Conservation (phyloP, 1,284 basidiomycete species). For the Ustilago trichophora region DNA sequence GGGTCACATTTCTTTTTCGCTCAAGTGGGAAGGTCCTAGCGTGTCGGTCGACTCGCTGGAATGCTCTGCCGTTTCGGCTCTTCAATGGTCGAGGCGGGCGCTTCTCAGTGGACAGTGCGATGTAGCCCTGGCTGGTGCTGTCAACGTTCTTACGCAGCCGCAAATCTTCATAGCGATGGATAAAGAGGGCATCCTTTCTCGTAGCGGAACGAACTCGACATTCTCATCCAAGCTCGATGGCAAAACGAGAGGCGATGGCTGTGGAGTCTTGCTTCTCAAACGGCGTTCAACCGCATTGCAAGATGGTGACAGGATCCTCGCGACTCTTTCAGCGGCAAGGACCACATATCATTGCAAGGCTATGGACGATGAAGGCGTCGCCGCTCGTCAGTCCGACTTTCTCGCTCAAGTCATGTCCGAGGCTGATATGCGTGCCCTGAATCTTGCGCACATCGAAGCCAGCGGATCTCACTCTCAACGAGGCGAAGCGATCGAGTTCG, state of each 20-base stretch:
- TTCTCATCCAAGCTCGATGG: slow-evolving; percentile 39
- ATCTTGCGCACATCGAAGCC: slow-evolving; percentile 44
- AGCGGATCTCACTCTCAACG: slow-evolving; percentile 28
- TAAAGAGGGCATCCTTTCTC: slow-evolving; percentile 38
- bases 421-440: neutral
- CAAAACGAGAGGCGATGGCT: slow-evolving; percentile 46
- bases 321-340: slow-evolving; percentile 26
- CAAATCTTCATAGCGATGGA: slow-evolving; percentile 53
- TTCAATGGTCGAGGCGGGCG: slow-evolving; percentile 41
- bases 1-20: slow-evolving; percentile 36
- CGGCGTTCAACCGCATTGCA: slow-evolving; percentile 41
- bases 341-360: slow-evolving; percentile 16
- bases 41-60: slow-evolving; percentile 44
- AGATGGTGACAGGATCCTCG: slow-evolving; percentile 45
- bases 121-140: slow-evolving; percentile 42
- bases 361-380: neutral
- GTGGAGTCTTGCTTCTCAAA: slow-evolving; percentile 47
- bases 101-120: slow-evolving; percentile 47
- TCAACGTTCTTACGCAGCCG: slow-evolving; percentile 44
- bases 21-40: slow-evolving; percentile 44
- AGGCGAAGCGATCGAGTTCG: slow-evolving; percentile 38
- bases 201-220: slow-evolving; percentile 28
- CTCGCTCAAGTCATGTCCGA: slow-evolving; percentile 18
- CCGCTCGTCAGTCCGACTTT: slow-evolving; percentile 11
- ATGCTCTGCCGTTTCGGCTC: slow-evolving; percentile 31